Conservation (phyloP, 805 yeast genomes). For the Hanseniaspora meyeri region DNA sequence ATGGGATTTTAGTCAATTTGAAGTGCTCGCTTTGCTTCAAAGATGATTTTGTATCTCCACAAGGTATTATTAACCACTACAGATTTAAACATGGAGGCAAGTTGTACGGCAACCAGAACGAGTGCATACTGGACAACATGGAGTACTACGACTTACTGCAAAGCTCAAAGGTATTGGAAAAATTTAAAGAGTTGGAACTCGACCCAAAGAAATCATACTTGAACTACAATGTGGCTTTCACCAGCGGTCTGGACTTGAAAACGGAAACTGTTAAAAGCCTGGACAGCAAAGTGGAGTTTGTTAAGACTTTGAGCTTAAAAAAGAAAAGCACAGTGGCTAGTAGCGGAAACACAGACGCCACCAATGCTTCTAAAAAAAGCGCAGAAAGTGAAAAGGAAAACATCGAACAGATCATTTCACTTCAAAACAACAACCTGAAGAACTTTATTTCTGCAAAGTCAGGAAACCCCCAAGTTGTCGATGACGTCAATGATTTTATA, state of each 20-base stretch:
- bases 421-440: background rate
- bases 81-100: slow-evolving; percentile 55
- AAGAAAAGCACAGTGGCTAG: background rate
- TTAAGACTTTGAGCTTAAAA: slow-evolving; percentile 3
- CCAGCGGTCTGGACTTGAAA: slow-evolving; percentile 3
- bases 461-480: background rate
- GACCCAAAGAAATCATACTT: slow-evolving; percentile 23
- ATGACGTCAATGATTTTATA: slow-evolving; percentile 3
- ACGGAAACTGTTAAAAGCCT: slow-evolving; percentile 1
- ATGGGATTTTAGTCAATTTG: slow-evolving; percentile 56
- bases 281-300: slow-evolving; percentile 6
- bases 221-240: slow-evolving; percentile 23
- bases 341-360: background rate
- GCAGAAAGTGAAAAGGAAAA: background rate
- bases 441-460: background rate
- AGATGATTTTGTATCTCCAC: slow-evolving; percentile 63
- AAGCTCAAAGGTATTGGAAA: slow-evolving; percentile 24
- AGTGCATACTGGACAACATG: slow-evolving; percentile 58
- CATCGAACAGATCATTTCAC: background rate
- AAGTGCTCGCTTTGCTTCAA: slow-evolving; percentile 58
- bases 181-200: slow-evolving; percentile 21
- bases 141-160: slow-evolving; percentile 38
- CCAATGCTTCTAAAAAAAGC: background rate
- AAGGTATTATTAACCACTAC: slow-evolving; percentile 68
- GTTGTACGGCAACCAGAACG: slow-evolving; percentile 58